phyloP scores from a whole-genome alignment of 495 filamentous ascomycete species.

The Neurospora hispaniola region DNA sequence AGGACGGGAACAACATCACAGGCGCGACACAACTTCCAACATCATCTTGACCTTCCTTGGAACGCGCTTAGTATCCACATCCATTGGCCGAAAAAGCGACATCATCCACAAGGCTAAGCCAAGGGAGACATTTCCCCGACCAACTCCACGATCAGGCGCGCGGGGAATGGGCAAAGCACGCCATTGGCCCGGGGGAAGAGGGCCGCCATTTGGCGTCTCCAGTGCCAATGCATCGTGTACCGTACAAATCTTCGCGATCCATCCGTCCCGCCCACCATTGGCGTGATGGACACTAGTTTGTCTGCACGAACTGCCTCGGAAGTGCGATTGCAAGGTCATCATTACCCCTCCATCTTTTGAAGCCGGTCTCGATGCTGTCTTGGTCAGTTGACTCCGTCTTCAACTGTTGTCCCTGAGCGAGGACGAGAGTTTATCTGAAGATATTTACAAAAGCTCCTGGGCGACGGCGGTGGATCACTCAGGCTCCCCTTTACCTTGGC shows the following conservation, averaged over 20 bases:
- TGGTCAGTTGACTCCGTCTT: background rate
- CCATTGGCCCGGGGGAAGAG: background rate
- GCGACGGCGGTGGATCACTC: background rate
- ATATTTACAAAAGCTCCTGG: background rate
- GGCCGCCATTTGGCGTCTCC: background rate
- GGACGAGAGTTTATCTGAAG: background rate
- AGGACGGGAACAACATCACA: background rate
- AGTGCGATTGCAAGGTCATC: background rate
- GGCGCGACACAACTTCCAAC: background rate
- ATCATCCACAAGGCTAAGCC: background rate
- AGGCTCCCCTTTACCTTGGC: background rate
- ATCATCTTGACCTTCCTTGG: background rate
- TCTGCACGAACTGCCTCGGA: background rate
- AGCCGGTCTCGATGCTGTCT: background rate
- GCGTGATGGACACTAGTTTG: background rate
- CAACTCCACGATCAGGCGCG: background rate
- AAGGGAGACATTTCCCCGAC: background rate
- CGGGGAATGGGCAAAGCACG: background rate
- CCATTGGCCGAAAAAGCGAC: constrained; percentile 4
- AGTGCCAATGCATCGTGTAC: background rate
- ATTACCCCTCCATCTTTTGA: background rate
- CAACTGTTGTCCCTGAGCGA: background rate
- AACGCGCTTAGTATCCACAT: constrained; percentile 4
- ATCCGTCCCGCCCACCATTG: background rate
- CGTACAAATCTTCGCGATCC: background rate